Base-by-base conservation (phyloP, 2,329 filamentous ascomycete species). In the Alternaria longipes region DNA sequence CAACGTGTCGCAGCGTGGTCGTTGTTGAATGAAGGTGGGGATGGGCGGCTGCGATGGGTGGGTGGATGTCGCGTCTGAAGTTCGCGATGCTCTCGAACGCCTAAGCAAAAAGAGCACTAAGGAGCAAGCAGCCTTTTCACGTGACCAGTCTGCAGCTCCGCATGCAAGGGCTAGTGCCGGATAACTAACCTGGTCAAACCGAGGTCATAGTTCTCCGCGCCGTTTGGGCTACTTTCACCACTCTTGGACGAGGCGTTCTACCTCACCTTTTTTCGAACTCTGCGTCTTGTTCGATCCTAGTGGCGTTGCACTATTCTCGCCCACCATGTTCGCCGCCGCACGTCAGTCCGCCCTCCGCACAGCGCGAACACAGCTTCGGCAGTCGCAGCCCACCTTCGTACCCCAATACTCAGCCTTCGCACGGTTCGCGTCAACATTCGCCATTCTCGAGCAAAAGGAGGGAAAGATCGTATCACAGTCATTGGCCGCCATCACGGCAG, bases 401-500 rank as follows among this genome's bases (percentile, higher is more conserved):
- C 78, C 81, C 66, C 81, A 81, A 67, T 79, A 82, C 74, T 88
- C 87, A 59, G 84, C 86, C 64, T 81, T 90, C 66, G 84, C 85
- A 71, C 87, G 91, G 72, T 84, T 97, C 63, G 85, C 96, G 60
- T 97, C 94, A 52, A 95, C 94, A 36, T 87, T 99, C 58, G 94
- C 94, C 46, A 84, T 99, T 55, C 87, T 99, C 64, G 95, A 99
- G 82, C 95, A 98, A 81, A 89, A 90, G 73, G 91, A 97, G 73
- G 95, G 95, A 64, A 90, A 93, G 81, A 87, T 99, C 67, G 93
- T 92, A 76, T 81, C 86, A 63, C 90, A 91, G 22, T 97, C 94
- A 5, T 84, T 97, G 58, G 92, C 92, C 74, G 91, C 93, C 45
- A 87, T 98, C 60, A 91, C 92, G 8, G 95, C 95, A 8, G 94